Base-by-base conservation (phyloP, 1,139 yeast species). In the Taphrina populina region DNA sequence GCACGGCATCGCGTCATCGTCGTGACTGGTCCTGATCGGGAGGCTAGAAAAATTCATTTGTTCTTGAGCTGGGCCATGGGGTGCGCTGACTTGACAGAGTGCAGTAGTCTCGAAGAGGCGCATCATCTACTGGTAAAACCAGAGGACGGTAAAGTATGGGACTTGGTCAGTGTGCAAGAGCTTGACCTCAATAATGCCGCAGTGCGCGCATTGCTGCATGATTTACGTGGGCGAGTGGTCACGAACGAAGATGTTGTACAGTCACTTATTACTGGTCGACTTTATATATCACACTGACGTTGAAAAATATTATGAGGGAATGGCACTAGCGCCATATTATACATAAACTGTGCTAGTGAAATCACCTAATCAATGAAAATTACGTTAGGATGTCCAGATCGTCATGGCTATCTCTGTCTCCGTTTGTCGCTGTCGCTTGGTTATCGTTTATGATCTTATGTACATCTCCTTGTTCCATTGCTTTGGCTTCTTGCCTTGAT, bases 21-120 rank as follows among this genome's bases (percentile, higher is more conserved):
- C 36, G 56, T 52, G n/a, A 41, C 46, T 2, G 56, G 56, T 4
- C 32, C 21, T 10, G 39, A 15, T 7, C 17, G 40, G 7, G 36
- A 5, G 23, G 13, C n/a, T 20, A 33, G 56, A 8, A 40, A 33
- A 30, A 27, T 52, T 26, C 49, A 52, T 20, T n/a, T 41, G n/a
- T 52, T 52, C 26, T 26, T 52, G 26, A 52, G 49, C 11, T 41
- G 43, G 30, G 56, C 56, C 29, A 52, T 52, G 56, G 56, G 56
- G 2, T 41, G 49, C 26, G 49, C 43, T 15, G 41, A 45, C 24
- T 20, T 43, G 37, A 43, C 47, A 6, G 47, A 43, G 36, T 43
- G 47, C 20, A 13, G 13, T 10, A 30, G 29, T 15, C 19, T 43
- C 26, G 47, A 43, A 19, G 47, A 43, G 17, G 47, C 47, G 27